These are phyloP conservation scores for Barbatosphaeria neglecta DNA, from an alignment of 495 filamentous ascomycete species.

Conservation along the genomic window DNA sequence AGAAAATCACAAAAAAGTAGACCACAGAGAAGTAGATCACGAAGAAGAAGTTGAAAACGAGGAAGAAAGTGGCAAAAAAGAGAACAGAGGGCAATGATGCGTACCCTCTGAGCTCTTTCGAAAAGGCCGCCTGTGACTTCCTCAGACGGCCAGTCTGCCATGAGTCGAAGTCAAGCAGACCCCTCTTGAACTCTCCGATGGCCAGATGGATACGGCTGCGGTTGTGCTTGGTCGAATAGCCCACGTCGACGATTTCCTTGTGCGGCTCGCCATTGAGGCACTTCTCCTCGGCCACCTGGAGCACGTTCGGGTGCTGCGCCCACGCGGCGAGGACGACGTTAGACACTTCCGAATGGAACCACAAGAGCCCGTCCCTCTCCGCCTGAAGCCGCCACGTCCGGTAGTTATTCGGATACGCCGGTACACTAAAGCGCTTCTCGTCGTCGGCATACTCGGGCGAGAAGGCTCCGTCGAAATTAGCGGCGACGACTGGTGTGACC, in stretches of 20 bases:
- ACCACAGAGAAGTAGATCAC: too few relatives aligned
- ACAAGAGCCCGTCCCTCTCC: neutral
- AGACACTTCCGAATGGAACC: neutral
- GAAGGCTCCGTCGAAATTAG: neutral
- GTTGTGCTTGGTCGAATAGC: neutral
- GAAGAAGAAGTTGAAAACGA: too few relatives aligned
- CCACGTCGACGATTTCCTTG: neutral
- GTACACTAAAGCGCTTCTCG: neutral
- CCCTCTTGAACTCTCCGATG: neutral
- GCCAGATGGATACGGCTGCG: neutral
- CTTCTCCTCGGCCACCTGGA: neutral
- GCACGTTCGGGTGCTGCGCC: neutral
- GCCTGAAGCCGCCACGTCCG: neutral
- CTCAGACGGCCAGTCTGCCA: neutral
- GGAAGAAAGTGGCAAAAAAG: too few relatives aligned
- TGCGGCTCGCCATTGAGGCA: neutral
- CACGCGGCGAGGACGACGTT: neutral
- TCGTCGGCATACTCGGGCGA: neutral
- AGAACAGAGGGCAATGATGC: too few relatives aligned
- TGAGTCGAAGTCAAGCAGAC: neutral
- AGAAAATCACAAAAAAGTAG: too few relatives aligned
- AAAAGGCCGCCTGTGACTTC: neutral
- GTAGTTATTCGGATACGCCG: neutral
- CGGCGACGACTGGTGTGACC: neutral
- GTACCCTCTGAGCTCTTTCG: neutral